Evolutionary conservation across 148 eudicot species (phyloP), one percentile per base, ranked within the genome.

Genomic region (Oxyria digyna): DNA sequence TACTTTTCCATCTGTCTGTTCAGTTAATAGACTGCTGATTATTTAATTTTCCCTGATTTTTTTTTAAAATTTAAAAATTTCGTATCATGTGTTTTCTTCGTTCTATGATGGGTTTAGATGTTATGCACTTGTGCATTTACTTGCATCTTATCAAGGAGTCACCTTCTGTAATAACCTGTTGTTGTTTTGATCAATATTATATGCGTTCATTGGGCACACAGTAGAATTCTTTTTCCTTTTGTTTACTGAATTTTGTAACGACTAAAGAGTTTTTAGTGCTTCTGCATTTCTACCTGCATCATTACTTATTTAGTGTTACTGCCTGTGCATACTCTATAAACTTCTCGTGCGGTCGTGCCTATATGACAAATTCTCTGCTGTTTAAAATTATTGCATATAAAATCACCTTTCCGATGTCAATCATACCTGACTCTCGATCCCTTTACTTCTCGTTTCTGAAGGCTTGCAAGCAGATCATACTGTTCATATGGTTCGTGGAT

Each of bases 391-490:
- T 42, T 42, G 12, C 15, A 11, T 42, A 42, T 45, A 14, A 45
- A 45, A 45, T 18, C 3, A 20, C 20, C 18, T 0, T 4, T 8
- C 18, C 2, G 18, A 45, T 45, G 49, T n/a, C 49, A 38, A 45
- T 45, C 49, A 15, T 15, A 45, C 18, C 49, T 45, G 49, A 45
- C 18, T n/a, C n/a, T 45, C 18, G 20, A 45, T 20, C 6, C 20
- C 7, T 15, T 46, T 46, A 4, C 6, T 45, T 33, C 52, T 71
- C 11, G 72, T 46, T 73, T 43, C 4, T 68, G 68, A 72, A 88
- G 94, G 94, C 62, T 77, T 85, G 75, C 87, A 85, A 76, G 85
- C 87, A 38, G 94, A 88, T 76, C 89, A 88, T 65, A 88, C 94
- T 18, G 81, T 88, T 67, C 94, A 88, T 75, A 83, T 88, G 87